phyloP scores from a whole-genome alignment of 495 filamentous ascomycete species.

The Acidomyces sp. region DNA sequence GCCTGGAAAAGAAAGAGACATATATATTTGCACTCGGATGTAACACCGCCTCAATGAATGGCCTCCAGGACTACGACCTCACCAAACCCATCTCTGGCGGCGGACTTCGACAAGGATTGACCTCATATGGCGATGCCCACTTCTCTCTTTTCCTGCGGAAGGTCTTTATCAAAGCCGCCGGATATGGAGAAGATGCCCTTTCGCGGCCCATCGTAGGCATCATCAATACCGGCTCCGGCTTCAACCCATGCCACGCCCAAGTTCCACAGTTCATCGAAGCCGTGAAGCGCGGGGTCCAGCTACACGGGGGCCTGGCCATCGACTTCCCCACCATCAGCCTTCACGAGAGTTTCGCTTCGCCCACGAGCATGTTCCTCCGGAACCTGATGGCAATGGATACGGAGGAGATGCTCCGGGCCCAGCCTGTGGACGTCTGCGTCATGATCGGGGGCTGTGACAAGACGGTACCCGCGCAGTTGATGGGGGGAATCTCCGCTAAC shows the following conservation, averaged over 20 bases:
- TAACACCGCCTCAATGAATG: too few relatives aligned
- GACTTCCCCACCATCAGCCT: constrained; percentile 57
- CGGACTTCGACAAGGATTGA: constrained; percentile 46
- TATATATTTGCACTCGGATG: too few relatives aligned
- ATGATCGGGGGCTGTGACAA: constrained; percentile 60
- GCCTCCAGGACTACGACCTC: constrained; percentile 10
- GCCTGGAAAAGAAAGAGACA: too few relatives aligned
- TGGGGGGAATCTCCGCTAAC: constrained; percentile 58
- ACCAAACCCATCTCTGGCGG: constrained; percentile 7
- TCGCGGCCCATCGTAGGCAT: constrained; percentile 52
- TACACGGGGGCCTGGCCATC: constrained; percentile 47
- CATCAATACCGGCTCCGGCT: constrained; percentile 51
- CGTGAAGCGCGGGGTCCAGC: constrained; percentile 47
- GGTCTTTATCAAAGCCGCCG: constrained; percentile 57
- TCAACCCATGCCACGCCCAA: constrained; percentile 59
- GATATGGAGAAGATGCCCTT: constrained; percentile 53
- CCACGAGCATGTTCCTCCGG: constrained; percentile 55
- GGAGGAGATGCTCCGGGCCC: constrained; percentile 55
- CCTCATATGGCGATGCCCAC: constrained; percentile 56
- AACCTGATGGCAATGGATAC: constrained; percentile 65
- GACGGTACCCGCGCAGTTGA: constrained; percentile 53
- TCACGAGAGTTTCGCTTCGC: constrained; percentile 48
- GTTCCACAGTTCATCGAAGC: constrained; percentile 55
- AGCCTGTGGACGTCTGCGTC: constrained; percentile 51
- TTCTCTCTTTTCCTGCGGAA: constrained; percentile 59